Conservation (phyloP, 1,284 basidiomycete species). For the Microbotryum saponariae region DNA sequence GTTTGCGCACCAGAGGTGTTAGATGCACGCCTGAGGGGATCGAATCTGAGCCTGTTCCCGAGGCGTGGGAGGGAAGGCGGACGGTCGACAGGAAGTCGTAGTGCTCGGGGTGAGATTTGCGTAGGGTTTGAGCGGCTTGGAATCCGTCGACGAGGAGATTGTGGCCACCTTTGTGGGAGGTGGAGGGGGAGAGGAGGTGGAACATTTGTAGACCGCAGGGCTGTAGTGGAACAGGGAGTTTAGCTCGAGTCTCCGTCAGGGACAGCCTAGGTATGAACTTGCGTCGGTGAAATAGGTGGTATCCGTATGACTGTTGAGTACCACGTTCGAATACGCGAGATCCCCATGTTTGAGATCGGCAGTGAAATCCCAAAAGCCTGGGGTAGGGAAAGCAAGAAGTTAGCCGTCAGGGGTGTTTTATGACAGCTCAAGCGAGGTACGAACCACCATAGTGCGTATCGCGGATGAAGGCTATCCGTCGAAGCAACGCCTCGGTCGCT, state of each 20-base stretch:
- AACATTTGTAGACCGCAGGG: slow-evolving; percentile 91
- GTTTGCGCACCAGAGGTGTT: slow-evolving; percentile 53
- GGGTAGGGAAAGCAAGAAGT: no score
- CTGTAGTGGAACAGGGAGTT: slow-evolving; percentile 43
- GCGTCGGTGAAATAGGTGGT: slow-evolving; percentile 56
- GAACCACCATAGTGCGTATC: slow-evolving; percentile 74
- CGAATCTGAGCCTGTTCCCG: slow-evolving; percentile 61
- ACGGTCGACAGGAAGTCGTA: slow-evolving; percentile 65
- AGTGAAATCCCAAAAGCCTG: slow-evolving; percentile 90
- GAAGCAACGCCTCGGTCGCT: slow-evolving; percentile 70
- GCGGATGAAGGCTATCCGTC: slow-evolving; percentile 77
- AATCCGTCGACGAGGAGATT: slow-evolving; percentile 93
- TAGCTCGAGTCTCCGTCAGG: background rate
- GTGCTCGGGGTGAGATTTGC: slow-evolving; percentile 61
- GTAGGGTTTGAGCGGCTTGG: slow-evolving; percentile 73
- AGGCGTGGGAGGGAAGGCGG: slow-evolving; percentile 75
- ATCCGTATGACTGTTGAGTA: slow-evolving; percentile 86
- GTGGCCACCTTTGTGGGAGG: slow-evolving; percentile 68
- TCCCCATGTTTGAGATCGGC: slow-evolving; percentile 85
- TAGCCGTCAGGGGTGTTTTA: slow-evolving; percentile 45
- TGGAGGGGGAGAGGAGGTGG: slow-evolving; percentile 63
- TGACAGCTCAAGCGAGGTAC: no score
- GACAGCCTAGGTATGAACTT: background rate
- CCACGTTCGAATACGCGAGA: slow-evolving; percentile 76
- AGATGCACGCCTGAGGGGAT: slow-evolving; percentile 58